A percentile compares a stretch with the other conserved stretches of the same genome.
Evolutionary conservation across 768 basidiomycete species (phyloP).

Genomic region (Tephrocybe sp.): DNA sequence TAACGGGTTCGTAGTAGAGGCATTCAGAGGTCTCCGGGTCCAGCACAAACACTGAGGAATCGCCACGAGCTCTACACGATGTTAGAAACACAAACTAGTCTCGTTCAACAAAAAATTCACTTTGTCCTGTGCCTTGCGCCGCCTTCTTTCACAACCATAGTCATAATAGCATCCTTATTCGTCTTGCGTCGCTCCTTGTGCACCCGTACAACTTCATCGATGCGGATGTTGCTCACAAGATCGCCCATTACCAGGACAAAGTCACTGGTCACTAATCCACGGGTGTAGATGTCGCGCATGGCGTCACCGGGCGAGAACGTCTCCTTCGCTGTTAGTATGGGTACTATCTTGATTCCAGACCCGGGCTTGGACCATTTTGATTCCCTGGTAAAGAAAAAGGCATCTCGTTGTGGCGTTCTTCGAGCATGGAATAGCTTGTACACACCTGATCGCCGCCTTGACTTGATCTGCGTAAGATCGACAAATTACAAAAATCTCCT

Average conservation of each 20-base stretch:
- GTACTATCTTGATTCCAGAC: constrained; percentile 79
- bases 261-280: constrained; percentile 86
- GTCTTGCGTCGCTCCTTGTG: constrained; percentile 86
- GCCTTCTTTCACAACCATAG: constrained; percentile 87
- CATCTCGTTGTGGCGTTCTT: too few species aligned
- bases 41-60: constrained; percentile 77
- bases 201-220: constrained; percentile 84
- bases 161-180: constrained; percentile 96
- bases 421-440: constrained; percentile 9
- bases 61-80: constrained; percentile 58
- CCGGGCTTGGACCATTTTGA: constrained; percentile 86
- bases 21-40: constrained; percentile 78
- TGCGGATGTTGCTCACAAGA: constrained; percentile 89
- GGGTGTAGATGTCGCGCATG: constrained; percentile 91
- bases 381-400: constrained; percentile 47
- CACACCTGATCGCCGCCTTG: constrained; percentile 81
- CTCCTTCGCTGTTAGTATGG: constrained; percentile 83
- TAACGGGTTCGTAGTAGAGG: constrained; percentile 80
- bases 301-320: constrained; percentile 90
- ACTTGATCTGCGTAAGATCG: constrained; percentile 88
- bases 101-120: constrained; percentile 36
- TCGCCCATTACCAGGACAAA: constrained; percentile 92
- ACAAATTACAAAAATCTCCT: constrained; percentile 95
- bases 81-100: background rate
- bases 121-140: constrained; percentile 72